phyloP scores from a whole-genome alignment of 2,329 filamentous ascomycete species.

The Diaporthe ilicicola region DNA sequence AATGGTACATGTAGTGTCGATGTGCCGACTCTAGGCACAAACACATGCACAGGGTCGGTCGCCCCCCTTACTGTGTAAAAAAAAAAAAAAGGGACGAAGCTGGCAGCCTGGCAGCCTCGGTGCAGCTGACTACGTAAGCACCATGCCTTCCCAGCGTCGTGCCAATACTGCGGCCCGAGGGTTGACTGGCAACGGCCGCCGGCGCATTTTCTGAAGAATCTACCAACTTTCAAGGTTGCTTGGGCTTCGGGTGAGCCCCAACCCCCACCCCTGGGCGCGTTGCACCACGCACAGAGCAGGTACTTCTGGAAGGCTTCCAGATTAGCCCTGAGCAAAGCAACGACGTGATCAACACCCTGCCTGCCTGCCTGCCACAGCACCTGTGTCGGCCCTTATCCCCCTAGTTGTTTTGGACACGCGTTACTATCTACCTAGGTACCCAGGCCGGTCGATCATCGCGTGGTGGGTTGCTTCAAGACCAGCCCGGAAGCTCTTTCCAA shows the following conservation, averaged over 20 bases:
- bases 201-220: background rate
- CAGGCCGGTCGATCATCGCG: background rate
- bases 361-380: background rate
- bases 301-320: background rate
- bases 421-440: too few relatives aligned
- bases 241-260: background rate
- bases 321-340: background rate
- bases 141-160: background rate
- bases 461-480: background rate
- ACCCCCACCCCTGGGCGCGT: slow-evolving; percentile 9
- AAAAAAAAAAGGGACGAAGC: background rate
- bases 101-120: background rate
- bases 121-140: background rate
- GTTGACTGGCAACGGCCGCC: slow-evolving; percentile 15
- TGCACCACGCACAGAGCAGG: background rate
- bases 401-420: background rate
- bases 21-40: background rate
- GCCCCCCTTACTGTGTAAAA: background rate
- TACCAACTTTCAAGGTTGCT: too few relatives aligned
- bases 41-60: background rate
- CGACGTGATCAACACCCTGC: too few relatives aligned
- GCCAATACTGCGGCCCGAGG: slow-evolving; percentile 1
- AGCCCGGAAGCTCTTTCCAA: background rate
- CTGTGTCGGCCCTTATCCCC: background rate
- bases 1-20: background rate